Conservation (phyloP, 768 basidiomycete genomes). For the Agaricus bisporus region DNA sequence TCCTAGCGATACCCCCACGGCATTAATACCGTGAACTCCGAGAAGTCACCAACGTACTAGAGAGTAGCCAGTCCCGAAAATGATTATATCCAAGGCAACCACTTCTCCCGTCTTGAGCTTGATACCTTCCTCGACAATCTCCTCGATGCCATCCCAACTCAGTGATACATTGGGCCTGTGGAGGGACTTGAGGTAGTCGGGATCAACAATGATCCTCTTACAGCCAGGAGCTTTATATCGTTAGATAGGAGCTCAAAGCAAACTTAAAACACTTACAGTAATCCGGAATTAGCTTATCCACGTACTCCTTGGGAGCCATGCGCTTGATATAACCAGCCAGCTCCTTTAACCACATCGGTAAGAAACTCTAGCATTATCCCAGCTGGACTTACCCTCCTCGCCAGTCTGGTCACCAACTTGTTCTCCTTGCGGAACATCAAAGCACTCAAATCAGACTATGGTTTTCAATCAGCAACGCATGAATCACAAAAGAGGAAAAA, state of each 20-base stretch:
- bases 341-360: slow-evolving; percentile 21
- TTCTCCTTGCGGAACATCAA: slow-evolving; percentile 37
- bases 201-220: slow-evolving; percentile 59
- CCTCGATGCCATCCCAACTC: slow-evolving; percentile 42
- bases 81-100: slow-evolving; percentile 50
- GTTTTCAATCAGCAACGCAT: neutral
- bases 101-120: slow-evolving; percentile 41
- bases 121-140: slow-evolving; percentile 43
- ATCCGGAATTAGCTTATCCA: slow-evolving; percentile 40
- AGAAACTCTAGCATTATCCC: neutral
- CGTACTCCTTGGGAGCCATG: slow-evolving; percentile 43
- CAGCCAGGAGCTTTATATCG: slow-evolving; percentile 44
- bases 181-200: slow-evolving; percentile 48
- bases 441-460: slow-evolving; percentile 32
- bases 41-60: slow-evolving; percentile 27
- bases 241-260: neutral
- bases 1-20: slow-evolving; percentile 23
- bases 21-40: neutral
- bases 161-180: slow-evolving; percentile 48
- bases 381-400: slow-evolving; percentile 23
- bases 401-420: slow-evolving; percentile 21
- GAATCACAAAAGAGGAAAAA: neutral
- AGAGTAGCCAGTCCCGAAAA: slow-evolving; percentile 51
- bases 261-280: slow-evolving; percentile 34
- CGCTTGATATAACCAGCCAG: slow-evolving; percentile 40